phyloP scores from a whole-genome alignment of 31 red algal genomes.

The Asparagopsis taxiformis region DNA sequence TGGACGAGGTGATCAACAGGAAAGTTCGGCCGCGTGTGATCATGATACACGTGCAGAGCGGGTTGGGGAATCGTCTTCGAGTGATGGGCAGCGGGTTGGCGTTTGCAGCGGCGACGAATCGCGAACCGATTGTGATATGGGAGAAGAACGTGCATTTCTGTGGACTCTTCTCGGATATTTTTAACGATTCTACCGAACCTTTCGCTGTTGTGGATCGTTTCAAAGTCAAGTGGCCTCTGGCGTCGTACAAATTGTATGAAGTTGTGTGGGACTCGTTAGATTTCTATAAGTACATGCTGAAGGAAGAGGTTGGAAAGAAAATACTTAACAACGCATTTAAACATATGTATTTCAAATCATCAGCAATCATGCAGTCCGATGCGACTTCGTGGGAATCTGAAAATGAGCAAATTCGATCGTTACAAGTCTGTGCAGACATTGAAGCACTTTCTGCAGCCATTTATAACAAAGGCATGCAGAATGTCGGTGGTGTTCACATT shows the following conservation, averaged over 20 bases:
- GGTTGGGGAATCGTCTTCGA: constrained; percentile 85
- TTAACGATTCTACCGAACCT: constrained; percentile 33
- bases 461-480: constrained; percentile 22
- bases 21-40: constrained; percentile 39
- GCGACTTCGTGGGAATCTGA: constrained; percentile 73
- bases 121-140: constrained; percentile 78
- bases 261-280: constrained; percentile 40
- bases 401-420: constrained; percentile 42
- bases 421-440: constrained; percentile 42
- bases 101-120: constrained; percentile 47
- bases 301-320: constrained; percentile 35
- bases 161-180: constrained; percentile 59
- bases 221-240: constrained; percentile 39
- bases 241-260: constrained; percentile 25
- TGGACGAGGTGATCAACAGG: constrained; percentile 31
- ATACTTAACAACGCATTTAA: constrained; percentile 41
- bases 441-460: constrained; percentile 7
- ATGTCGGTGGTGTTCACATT: constrained; percentile 72
- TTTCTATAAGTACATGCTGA: constrained; percentile 78
- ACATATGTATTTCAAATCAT: constrained; percentile 74
- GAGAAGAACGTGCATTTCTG: constrained; percentile 71
- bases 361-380: constrained; percentile 66
- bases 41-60: constrained; percentile 70
- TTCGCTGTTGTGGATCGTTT: constrained; percentile 42
- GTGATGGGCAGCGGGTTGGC: constrained; percentile 59